A percentile compares a stretch with the other conserved stretches of the same genome.
Conservation (phyloP, 2,329 filamentous ascomycete genomes). For the Fusarium incarnatum region DNA sequence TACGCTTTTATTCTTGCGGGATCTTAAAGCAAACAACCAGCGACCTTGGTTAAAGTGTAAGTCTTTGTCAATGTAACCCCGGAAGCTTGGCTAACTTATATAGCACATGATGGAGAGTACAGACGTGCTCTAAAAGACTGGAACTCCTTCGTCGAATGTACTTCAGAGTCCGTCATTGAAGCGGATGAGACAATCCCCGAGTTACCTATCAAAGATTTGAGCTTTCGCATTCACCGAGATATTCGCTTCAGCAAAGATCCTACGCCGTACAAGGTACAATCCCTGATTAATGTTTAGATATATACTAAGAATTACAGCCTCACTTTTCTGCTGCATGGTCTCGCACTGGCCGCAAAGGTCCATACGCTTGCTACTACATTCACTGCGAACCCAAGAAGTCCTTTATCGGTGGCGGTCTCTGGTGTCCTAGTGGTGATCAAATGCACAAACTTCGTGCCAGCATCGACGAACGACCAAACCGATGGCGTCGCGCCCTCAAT, state of each 20-base stretch:
- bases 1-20: constrained; percentile 67
- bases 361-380: constrained; percentile 89
- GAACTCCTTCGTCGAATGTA: constrained; percentile 78
- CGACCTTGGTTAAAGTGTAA: constrained; percentile 69
- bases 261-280: constrained; percentile 84
- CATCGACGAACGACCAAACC: constrained; percentile 78
- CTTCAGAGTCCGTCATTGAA: constrained; percentile 77
- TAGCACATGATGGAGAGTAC: constrained; percentile 84
- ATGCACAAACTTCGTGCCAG: constrained; percentile 75
- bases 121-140: constrained; percentile 83
- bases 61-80: not conserved
- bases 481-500: constrained; percentile 75
- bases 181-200: constrained; percentile 87
- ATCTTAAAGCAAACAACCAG: constrained; percentile 70
- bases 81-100: constrained; percentile 14
- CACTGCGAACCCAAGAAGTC: constrained; percentile 79
- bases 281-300: not conserved
- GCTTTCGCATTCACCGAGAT: constrained; percentile 90
- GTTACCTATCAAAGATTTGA: constrained; percentile 84
- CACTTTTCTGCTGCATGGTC: constrained; percentile 90
- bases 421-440: constrained; percentile 78
- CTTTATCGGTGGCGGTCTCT: constrained; percentile 85
- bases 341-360: constrained; percentile 86
- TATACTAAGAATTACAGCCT: constrained; percentile 60
- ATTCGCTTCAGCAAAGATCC: constrained; percentile 85